Evolutionary conservation across 257 asterid genomes (phyloP).

Genomic region (Pogostemon cablin): DNA sequence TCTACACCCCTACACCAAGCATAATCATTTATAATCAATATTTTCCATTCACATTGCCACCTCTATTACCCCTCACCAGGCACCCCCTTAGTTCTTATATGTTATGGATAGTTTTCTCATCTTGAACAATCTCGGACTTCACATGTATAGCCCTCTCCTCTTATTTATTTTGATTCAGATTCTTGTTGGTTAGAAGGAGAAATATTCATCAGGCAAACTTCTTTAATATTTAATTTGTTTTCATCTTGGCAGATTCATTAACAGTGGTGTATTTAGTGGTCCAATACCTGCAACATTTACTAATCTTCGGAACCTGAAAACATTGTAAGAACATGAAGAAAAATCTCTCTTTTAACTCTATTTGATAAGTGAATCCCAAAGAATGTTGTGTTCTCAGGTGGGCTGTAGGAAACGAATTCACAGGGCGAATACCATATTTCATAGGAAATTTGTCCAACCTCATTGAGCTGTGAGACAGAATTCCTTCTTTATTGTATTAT

Average conservation of each 20-base stretch:
- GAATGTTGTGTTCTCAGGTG: constrained; percentile 45
- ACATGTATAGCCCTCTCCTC: not conserved
- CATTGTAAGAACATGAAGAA: constrained; percentile 33
- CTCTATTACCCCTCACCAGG: no score
- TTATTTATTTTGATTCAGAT: not conserved
- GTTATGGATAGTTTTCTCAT: no score
- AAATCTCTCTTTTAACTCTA: not conserved
- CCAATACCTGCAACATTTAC: constrained; percentile 54
- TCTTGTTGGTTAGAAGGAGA: not conserved
- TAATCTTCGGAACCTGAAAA: constrained; percentile 38
- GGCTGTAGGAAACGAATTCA: constrained; percentile 61
- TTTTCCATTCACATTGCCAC: no score
- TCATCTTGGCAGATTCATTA: constrained; percentile 42
- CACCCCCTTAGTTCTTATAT: no score
- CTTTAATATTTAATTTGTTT: not conserved
- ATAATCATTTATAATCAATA: no score
- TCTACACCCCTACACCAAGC: no score
- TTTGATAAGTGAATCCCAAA: constrained; percentile 13
- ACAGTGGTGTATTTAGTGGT: constrained; percentile 59
- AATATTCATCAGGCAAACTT: not conserved
- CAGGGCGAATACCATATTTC: constrained; percentile 73
- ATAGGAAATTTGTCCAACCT: constrained; percentile 70
- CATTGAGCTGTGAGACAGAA: constrained; percentile 49
- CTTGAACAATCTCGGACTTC: no score
- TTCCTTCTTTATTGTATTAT: not conserved